A percentile compares a stretch with the other conserved stretches of the same genome.
phyloP scores from a whole-genome alignment of 805 yeast species.

The Zygosaccharomyces gambellarensis region DNA sequence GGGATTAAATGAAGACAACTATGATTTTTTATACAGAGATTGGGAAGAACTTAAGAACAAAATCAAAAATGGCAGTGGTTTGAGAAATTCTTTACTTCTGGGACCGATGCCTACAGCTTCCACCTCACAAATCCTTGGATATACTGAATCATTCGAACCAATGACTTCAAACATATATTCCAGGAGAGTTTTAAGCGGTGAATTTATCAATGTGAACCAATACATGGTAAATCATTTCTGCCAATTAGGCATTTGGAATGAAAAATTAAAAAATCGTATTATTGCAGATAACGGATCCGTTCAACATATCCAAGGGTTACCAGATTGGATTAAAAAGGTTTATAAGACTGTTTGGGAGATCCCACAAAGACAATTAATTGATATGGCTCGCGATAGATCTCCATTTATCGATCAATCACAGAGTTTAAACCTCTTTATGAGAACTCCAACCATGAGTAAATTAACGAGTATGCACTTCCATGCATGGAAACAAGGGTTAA shows the following conservation, averaged over 20 bases:
- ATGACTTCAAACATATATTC: constrained; percentile 88
- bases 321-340: constrained; percentile 66
- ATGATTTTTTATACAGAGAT: constrained; percentile 58
- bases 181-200: constrained; percentile 89
- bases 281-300: constrained; percentile 80
- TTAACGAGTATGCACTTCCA: constrained; percentile 97
- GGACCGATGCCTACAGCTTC: constrained; percentile 99
- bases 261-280: constrained; percentile 69
- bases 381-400: constrained; percentile 77
- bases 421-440: constrained; percentile 82
- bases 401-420: constrained; percentile 89
- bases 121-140: constrained; percentile 91
- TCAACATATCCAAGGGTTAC: constrained; percentile 68
- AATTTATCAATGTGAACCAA: constrained; percentile 86
- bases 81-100: constrained; percentile 79
- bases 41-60: constrained; percentile 67
- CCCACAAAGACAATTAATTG: constrained; percentile 77
- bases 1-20: constrained; percentile 42
- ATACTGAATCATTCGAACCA: constrained; percentile 94
- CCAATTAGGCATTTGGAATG: constrained; percentile 78
- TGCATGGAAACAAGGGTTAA: constrained; percentile 97
- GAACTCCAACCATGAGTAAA: constrained; percentile 92
- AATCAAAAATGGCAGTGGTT: constrained; percentile 55
- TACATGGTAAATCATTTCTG: constrained; percentile 78
- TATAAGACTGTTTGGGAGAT: constrained; percentile 97